Base-by-base conservation (phyloP, 176 grass and related monocot genomes). In the Triticum turgidum region DNA sequence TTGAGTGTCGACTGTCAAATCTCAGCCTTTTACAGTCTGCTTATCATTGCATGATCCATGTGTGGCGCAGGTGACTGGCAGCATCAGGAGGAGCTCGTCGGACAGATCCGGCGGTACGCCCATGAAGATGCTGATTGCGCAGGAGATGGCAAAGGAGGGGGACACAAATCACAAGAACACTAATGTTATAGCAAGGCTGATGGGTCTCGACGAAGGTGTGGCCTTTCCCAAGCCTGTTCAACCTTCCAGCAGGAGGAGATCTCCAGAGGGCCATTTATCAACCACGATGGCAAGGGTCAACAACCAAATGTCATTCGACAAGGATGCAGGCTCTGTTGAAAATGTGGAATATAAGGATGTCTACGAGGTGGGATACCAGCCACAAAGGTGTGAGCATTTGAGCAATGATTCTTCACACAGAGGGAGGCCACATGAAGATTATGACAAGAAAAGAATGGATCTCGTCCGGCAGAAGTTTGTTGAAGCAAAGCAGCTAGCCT, bases 401-500 rank as follows among this genome's bases (percentile, higher is more conserved):
- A 63, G 80, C 42, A 69, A 89, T 12, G 83, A 85, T 76, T 83
- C 79, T 77, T 25, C 70, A 61, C 69, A 38, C 14, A 74, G 79
- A 74, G 86, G 84, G 68, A 89, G 76, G 44, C 76, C 39, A 21
- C 54, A 58, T n/a, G 84, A 89, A 78, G 82, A 82, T 38, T 78
- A 82, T 65, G 84, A 87, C 65, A 85, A 82, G 82, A 89, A 61
- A 79, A 85, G 83, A 62, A 96, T 98, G 97, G 94, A 94, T 71
- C 92, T 99, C 65, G 87, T 96, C 32, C 92, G 92, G 34, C 82
- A 92, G 81, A 99, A 97, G 72, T 99, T 99, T 79, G 92, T 89
- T 1, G 94, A 99, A 89, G 97, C 97, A 49, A 97, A 99, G 79
- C 83, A 82, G 38, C 69, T 99, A 20, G 94, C 90, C 3, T 90